Percentiles rank a stretch among this genome's conserved stretches.
phyloP scores from a whole-genome alignment of 345 rosid genomes.

The Salix purpurea region DNA sequence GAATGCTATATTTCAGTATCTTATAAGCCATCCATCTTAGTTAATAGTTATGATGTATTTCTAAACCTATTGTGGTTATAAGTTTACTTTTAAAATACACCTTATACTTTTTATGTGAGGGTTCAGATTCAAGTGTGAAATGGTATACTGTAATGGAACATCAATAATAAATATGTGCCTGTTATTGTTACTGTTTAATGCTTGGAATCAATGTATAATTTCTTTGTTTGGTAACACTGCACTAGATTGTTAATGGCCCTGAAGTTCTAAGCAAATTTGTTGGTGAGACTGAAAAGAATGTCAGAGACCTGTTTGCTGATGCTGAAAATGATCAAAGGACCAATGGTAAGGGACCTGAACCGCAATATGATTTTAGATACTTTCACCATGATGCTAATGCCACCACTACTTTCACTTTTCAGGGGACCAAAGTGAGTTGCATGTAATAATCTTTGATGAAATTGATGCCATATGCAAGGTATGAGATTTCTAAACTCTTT shows the following conservation, averaged over 20 bases:
- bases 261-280: constrained; percentile 97
- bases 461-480: constrained; percentile 99
- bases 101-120: background rate
- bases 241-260: constrained; percentile 92
- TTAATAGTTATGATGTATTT: background rate
- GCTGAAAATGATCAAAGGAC: constrained; percentile 92
- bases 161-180: background rate
- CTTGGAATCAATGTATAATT: background rate
- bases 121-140: background rate
- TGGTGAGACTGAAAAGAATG: constrained; percentile 97
- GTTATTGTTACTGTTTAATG: background rate
- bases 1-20: background rate
- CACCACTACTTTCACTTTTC: constrained; percentile 26
- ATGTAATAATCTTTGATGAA: constrained; percentile 96
- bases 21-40: background rate
- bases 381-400: constrained; percentile 6
- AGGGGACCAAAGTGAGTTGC: constrained; percentile 96
- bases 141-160: background rate
- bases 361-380: background rate
- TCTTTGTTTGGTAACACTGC: constrained; percentile 24
- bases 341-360: constrained; percentile 46
- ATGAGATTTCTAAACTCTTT: constrained; percentile 11
- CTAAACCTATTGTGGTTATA: background rate
- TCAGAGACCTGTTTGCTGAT: constrained; percentile 93
- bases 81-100: background rate